Conservation (phyloP, 345 rosid genomes). For the Acer negundo region DNA sequence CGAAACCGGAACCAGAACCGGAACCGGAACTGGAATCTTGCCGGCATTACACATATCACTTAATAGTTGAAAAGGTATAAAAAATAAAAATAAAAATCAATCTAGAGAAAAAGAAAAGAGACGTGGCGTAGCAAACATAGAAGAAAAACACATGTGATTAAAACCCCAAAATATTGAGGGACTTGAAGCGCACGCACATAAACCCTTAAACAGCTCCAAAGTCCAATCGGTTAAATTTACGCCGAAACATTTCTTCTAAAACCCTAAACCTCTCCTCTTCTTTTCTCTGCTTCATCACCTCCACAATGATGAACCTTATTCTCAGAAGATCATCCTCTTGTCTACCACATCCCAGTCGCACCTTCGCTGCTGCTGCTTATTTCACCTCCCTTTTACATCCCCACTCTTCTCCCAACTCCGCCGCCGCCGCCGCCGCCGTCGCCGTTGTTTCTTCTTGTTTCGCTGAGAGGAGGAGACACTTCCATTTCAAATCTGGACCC, state of each 20-base stretch:
- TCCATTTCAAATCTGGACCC: slow-evolving; percentile 56
- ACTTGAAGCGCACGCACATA: neutral
- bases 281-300: neutral
- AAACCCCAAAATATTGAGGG: neutral
- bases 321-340: slow-evolving; percentile 42
- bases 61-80: too few species aligned
- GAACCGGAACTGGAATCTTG: too few species aligned
- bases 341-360: slow-evolving; percentile 27
- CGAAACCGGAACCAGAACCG: too few species aligned
- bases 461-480: slow-evolving; percentile 28
- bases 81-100: too few species aligned
- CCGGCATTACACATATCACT: too few species aligned
- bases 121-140: too few species aligned
- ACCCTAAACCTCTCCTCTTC: slow-evolving; percentile 11
- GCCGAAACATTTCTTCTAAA: neutral
- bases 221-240: neutral
- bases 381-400: slow-evolving; percentile 27
- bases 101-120: too few species aligned
- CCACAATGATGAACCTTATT: slow-evolving; percentile 44
- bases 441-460: slow-evolving; percentile 13
- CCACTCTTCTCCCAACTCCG: slow-evolving; percentile 10
- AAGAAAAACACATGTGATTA: too few species aligned
- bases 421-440: neutral
- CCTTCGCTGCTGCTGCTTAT: slow-evolving; percentile 32
- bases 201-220: neutral